A percentile compares a stretch with the other conserved stretches of the same genome.
phyloP scores from a whole-genome alignment of 1,284 basidiomycete genomes.

The Apiotrichum sp. region DNA sequence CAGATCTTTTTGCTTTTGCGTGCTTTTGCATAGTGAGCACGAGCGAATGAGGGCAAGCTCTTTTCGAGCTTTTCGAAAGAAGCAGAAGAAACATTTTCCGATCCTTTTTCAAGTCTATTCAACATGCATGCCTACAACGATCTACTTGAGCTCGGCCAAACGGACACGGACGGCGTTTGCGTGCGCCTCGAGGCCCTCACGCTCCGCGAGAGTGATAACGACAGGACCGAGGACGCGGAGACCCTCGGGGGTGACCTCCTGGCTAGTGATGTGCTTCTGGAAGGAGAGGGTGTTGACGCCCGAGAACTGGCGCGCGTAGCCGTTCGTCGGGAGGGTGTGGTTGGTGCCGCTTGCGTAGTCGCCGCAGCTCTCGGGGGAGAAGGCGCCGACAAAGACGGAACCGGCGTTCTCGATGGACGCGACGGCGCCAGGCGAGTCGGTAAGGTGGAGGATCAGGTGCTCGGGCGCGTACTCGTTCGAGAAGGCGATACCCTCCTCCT shows the following conservation, averaged over 20 bases:
- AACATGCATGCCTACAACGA: not conserved
- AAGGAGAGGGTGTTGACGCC: constrained; percentile 96
- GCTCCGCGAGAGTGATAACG: constrained; percentile 85
- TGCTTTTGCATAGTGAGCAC: too few species aligned
- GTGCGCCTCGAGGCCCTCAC: constrained; percentile 94
- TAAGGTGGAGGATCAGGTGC: constrained; percentile 85
- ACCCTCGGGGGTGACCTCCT: constrained; percentile 78
- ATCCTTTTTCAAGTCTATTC: too few species aligned
- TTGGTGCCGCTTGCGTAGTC: constrained; percentile 99
- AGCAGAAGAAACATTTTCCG: too few species aligned
- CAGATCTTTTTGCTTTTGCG: too few species aligned
- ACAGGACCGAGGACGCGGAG: constrained; percentile 75
- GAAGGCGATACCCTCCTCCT: constrained; percentile 76
- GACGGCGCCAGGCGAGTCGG: constrained; percentile 63
- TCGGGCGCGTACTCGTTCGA: constrained; percentile 98
- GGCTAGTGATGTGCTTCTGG: constrained; percentile 98
- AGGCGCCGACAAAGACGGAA: constrained; percentile 91
- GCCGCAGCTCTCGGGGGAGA: constrained; percentile 80
- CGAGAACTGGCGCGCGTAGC: constrained; percentile 94
- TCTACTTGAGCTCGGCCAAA: constrained; percentile 17
- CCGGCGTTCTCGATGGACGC: constrained; percentile 79
- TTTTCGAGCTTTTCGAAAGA: too few species aligned
- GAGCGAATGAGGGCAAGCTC: not conserved
- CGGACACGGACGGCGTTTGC: constrained; percentile 54
- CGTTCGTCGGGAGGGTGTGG: constrained; percentile 91